Base-by-base conservation (phyloP, 2,329 filamentous ascomycete species). In the Diaporthe destruens region DNA sequence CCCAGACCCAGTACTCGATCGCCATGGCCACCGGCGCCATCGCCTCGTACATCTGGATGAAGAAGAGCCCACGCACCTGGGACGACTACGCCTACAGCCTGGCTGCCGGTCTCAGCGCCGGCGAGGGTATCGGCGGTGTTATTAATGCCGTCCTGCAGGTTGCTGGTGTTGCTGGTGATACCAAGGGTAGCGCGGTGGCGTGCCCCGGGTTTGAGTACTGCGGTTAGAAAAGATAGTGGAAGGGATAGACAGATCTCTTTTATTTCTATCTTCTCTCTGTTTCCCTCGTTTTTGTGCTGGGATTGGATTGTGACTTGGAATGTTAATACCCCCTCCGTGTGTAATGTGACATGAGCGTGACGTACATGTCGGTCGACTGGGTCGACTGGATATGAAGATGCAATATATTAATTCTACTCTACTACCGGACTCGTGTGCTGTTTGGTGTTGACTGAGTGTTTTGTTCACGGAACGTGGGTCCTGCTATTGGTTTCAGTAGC, bases 41-140 rank as follows among this genome's bases (percentile, higher is more conserved):
- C 20, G 77, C 85, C 18, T 86, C 87, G 18, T 84, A 82, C 69
- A 69, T 86, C 74, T 92, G 90, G 89, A 83, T 81, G 61, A 89
- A 86, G 82, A 85, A 82, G 78, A 85, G 83, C 76, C 82, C 87
- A 11, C 82, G 82, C 68, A 82, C 80, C 57, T 91, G 89, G 79
- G 89, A 90, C 73, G 82, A 88, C 42, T 90, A 88, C 76, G 87
- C 87, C 16, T 92, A 89, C 76, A 88, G 88, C 12, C 82, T 91
- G 55, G 89, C 87, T 2, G 87, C 87, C 42, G 89, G 89, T 59
- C 82, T 90, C 75, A 91, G 91, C 78, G 89, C 89, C 4, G 89
- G 89, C 6, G 89, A 91, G 80, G 89, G 89, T 71, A 86, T 91
- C 69, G 89, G 89, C 44, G 89, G 89, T 75, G 88, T 91, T n/a